Conservation (phyloP, 805 yeast genomes). For the Priceomyces castillae region DNA sequence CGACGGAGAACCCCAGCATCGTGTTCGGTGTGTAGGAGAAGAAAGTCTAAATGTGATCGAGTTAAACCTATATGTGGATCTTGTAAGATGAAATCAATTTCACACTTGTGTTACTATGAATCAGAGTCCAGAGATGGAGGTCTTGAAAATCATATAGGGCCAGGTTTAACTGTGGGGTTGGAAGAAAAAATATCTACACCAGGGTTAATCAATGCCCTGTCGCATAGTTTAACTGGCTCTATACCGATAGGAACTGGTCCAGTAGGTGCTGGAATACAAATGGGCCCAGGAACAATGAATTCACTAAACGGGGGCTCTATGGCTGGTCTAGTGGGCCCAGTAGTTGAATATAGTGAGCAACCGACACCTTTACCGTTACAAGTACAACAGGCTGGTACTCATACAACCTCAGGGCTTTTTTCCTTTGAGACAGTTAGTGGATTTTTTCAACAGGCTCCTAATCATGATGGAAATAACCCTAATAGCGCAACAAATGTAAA, state of each 20-base stretch:
- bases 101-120: slow-evolving; percentile 41
- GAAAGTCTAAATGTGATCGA: slow-evolving; percentile 43
- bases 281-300: no score
- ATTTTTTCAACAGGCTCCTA: not conserved
- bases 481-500: not conserved
- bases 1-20: slow-evolving; percentile 42
- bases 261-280: no score
- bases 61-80: slow-evolving; percentile 43
- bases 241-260: not conserved
- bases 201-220: not conserved
- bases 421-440: not conserved
- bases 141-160: not conserved
- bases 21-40: slow-evolving; percentile 43
- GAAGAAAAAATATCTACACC: not conserved
- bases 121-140: slow-evolving; percentile 11
- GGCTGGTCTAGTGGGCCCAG: no score
- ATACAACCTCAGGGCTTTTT: not conserved
- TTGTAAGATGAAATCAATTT: slow-evolving; percentile 41
- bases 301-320: no score
- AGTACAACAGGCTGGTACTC: not conserved
- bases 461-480: not conserved
- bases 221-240: not conserved
- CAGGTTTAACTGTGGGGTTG: not conserved
- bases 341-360: not conserved
- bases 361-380: not conserved